These are phyloP conservation scores for Trichopus zeylanicus DNA, from an alignment of 116 monocot species.

Conservation along the genomic window DNA sequence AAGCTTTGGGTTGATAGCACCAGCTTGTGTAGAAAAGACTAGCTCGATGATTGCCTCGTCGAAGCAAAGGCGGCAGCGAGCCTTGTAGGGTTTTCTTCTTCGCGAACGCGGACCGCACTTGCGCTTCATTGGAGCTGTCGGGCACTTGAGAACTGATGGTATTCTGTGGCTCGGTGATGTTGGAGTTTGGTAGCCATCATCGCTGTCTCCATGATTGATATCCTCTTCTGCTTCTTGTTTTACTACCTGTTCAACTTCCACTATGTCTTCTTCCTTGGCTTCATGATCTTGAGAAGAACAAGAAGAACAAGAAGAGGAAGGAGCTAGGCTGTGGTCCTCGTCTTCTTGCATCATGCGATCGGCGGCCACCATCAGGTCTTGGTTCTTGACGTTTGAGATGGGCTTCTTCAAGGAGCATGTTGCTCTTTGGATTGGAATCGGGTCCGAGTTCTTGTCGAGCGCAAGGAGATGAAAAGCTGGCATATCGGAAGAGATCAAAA, in stretches of 20 bases:
- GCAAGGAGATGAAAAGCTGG: neutral
- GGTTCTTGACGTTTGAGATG: neutral
- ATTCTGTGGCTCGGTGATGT: conserved; percentile 30
- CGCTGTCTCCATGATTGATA: neutral
- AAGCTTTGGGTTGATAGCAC: too few relatives aligned
- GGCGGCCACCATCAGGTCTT: neutral
- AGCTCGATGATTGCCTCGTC: too few relatives aligned
- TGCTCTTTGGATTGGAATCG: too few relatives aligned
- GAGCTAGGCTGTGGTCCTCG: neutral
- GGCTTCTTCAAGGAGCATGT: too few relatives aligned
- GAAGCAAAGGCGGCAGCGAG: too few relatives aligned
- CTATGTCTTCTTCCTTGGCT: neutral
- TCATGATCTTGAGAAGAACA: conserved; percentile 4
- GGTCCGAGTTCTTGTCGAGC: too few relatives aligned
- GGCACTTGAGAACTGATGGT: conserved; percentile 13
- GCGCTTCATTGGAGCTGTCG: conserved; percentile 24
- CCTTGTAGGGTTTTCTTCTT: neutral
- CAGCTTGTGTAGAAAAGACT: too few relatives aligned
- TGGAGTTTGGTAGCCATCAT: conserved; percentile 28
- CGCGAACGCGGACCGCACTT: neutral
- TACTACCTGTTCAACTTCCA: neutral
- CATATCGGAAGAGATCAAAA: neutral
- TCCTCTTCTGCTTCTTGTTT: neutral
- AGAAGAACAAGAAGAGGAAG: conserved; percentile 1
- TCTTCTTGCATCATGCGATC: neutral